Conservation (phyloP, 768 basidiomycete species). For the Trametes coccinea region DNA sequence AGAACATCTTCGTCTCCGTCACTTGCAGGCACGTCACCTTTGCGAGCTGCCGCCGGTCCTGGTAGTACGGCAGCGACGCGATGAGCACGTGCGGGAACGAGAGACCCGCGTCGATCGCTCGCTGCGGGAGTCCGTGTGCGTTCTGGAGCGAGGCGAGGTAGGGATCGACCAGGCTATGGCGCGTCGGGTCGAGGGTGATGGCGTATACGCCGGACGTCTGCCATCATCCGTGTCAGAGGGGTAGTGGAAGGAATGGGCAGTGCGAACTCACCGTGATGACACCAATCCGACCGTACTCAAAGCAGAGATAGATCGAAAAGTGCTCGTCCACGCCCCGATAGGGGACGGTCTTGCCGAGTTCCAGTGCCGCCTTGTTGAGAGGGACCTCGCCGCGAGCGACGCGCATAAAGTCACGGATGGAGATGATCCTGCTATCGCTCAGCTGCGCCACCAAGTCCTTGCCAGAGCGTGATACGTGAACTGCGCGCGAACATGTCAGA, state of each 20-base stretch:
- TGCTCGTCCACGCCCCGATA: constrained; percentile 9
- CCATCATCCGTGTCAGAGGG: neutral
- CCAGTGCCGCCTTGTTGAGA: constrained; percentile 22
- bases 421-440: constrained; percentile 26
- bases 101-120: constrained; percentile 1
- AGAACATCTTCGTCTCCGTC: constrained; percentile 29
- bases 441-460: constrained; percentile 35
- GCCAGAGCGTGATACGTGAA: constrained; percentile 41
- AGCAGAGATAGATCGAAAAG: constrained; percentile 30
- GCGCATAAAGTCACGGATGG: constrained; percentile 39
- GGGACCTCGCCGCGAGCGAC: constrained; percentile 25
- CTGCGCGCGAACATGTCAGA: constrained; percentile 16
- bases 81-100: constrained; percentile 18
- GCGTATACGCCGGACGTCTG: constrained; percentile 31
- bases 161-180: constrained; percentile 21
- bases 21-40: constrained; percentile 32
- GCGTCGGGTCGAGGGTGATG: constrained; percentile 26
- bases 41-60: constrained; percentile 20
- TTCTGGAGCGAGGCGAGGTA: neutral
- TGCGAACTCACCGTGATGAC: constrained; percentile 28
- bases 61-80: constrained; percentile 20
- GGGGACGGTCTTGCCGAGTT: constrained; percentile 21
- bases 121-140: constrained; percentile 10
- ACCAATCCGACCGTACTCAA: constrained; percentile 30
- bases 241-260: neutral